phyloP scores from a whole-genome alignment of 805 yeast species.

The Wickerhamiella brachini region DNA sequence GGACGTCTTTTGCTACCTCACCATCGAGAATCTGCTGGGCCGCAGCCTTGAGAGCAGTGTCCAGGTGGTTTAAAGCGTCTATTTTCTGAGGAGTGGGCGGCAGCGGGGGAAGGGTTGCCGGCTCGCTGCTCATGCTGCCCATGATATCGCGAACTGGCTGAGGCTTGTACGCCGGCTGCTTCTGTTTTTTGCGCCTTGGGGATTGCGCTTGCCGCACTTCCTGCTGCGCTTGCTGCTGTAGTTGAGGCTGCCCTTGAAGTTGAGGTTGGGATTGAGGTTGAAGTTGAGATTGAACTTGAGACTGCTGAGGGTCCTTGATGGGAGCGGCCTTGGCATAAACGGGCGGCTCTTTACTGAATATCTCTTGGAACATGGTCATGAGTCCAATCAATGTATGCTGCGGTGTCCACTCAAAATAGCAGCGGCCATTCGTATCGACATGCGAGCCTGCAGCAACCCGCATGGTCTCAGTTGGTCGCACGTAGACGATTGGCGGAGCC shows the following conservation, averaged over 20 bases:
- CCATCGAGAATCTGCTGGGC: conserved; percentile 17
- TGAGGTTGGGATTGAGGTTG: conserved; percentile 5
- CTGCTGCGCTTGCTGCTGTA: too few relatives aligned
- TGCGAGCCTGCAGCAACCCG: conserved; percentile 45
- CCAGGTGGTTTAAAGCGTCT: conserved; percentile 17
- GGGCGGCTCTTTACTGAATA: conserved; percentile 34
- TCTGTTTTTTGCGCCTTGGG: background rate
- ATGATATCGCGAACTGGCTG: background rate
- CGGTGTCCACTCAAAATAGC: conserved; percentile 52
- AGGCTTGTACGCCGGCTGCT: background rate
- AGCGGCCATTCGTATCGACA: conserved; percentile 56
- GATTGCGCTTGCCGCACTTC: background rate
- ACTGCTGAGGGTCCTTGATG: too few relatives aligned
- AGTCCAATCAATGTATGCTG: conserved; percentile 24
- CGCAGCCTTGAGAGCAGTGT: conserved; percentile 16
- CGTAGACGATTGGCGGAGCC: conserved; percentile 52
- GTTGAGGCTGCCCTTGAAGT: background rate
- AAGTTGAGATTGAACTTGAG: background rate
- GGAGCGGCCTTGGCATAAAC: conserved; percentile 23
- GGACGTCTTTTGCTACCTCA: conserved; percentile 17
- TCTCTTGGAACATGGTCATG: conserved; percentile 22
- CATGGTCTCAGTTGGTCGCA: conserved; percentile 39
- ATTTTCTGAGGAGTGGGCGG: conserved; percentile 30
- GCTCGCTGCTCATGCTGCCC: conserved; percentile 6
- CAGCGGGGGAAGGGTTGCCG: conserved; percentile 23